Conservation (phyloP, 192 early-diverging fungal species). For the Linderina pennispora region DNA sequence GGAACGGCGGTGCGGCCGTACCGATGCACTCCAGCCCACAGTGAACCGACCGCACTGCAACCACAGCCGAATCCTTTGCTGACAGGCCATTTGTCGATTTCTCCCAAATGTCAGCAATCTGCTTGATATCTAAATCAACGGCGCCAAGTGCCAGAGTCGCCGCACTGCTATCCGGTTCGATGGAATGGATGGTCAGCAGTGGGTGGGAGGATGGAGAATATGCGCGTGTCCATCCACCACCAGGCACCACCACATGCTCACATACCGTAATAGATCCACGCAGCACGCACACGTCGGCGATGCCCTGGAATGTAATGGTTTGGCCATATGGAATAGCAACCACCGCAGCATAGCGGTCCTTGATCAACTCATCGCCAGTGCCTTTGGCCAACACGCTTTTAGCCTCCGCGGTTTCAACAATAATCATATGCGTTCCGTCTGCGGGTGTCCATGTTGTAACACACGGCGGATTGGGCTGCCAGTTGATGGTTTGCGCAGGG, state of each 20-base stretch:
- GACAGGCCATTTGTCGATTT: too few relatives aligned
- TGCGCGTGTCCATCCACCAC: slow-evolving; percentile 23
- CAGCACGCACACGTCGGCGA: slow-evolving; percentile 33
- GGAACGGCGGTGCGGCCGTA: slow-evolving; percentile 19
- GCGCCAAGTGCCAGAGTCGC: too few relatives aligned
- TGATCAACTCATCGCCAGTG: not conserved
- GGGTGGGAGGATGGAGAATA: slow-evolving; percentile 46
- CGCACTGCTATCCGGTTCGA: not conserved
- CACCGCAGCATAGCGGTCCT: slow-evolving; percentile 15
- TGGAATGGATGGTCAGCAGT: slow-evolving; percentile 9
- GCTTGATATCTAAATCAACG: too few relatives aligned
- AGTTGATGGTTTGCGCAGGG: not conserved
- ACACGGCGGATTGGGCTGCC: too few relatives aligned
- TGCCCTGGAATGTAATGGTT: slow-evolving; percentile 28
- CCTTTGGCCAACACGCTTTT: too few relatives aligned
- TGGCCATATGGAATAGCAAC: slow-evolving; percentile 12
- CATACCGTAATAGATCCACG: slow-evolving; percentile 18
- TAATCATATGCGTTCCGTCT: not conserved
- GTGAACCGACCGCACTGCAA: slow-evolving; percentile 23
- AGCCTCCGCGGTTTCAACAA: not conserved
- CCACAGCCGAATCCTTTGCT: slow-evolving; percentile 5
- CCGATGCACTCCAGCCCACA: slow-evolving; percentile 38
- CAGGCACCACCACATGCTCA: slow-evolving; percentile 9
- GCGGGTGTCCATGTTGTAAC: not conserved
- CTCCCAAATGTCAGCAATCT: too few relatives aligned